Evolutionary conservation across 345 rosid species (phyloP).

Genomic region (Lumnitzera littorea): DNA sequence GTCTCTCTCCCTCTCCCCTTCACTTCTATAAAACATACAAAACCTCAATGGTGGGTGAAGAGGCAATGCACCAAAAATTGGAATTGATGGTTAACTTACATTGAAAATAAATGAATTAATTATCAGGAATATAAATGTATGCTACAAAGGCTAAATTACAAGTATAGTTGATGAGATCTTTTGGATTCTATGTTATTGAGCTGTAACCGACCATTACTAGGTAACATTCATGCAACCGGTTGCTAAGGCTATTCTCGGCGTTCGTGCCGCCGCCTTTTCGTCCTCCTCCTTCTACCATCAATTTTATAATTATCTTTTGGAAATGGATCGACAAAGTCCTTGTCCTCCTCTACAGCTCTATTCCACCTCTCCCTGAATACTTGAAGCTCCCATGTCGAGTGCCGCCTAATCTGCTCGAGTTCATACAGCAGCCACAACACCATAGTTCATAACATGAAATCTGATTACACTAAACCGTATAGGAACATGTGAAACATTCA

Average conservation of each 20-base stretch:
- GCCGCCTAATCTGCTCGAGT: constrained; percentile 68
- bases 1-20: no score
- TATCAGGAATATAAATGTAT: not conserved
- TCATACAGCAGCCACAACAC: not conserved
- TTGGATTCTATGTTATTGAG: not conserved
- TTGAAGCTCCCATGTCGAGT: constrained; percentile 81
- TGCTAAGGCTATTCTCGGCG: constrained; percentile 3
- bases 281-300: constrained; percentile 15
- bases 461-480: no score
- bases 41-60: no score
- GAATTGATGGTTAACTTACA: no score
- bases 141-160: not conserved
- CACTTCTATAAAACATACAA: no score
- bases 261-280: constrained; percentile 14
- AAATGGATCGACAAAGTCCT: constrained; percentile 68
- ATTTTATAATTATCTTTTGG: not conserved
- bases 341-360: constrained; percentile 55
- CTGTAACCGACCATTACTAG: no score
- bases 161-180: no score
- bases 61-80: no score
- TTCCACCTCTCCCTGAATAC: constrained; percentile 75
- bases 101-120: constrained; percentile 7
- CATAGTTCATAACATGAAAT: no score
- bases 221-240: not conserved
- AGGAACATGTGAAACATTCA: no score